Evolutionary conservation across 495 filamentous ascomycete species (phyloP), one percentile per base, ranked within the genome.

Genomic region (Penicillium pulvis): DNA sequence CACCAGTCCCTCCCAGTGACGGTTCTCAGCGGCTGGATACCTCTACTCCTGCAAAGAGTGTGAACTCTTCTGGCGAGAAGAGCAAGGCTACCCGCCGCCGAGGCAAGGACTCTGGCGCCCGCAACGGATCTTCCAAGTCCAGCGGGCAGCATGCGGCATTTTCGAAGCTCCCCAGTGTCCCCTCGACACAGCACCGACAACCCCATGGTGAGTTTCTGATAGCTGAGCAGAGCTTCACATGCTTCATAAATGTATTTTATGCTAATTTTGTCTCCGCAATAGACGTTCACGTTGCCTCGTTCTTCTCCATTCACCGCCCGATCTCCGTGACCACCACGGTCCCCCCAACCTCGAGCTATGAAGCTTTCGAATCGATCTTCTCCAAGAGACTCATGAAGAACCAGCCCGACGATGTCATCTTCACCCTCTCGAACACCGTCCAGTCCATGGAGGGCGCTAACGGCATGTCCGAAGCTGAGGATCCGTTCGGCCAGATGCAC

Each of bases 221-320:
- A 33, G 3, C 33, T 14, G 1, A 26, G 14, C 31, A 31, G 26
- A 6, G 9, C 14, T 17, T 44, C 3, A 9, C 35, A 4, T 19
- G 41, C 23, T 44, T 3, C 23, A 30, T 41, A 0, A 0, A 9
- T 28, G 8, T 7, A 24, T 28, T 26, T 31, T 30, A 42, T 20
- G 26, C 26, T 42, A 42, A 24, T 6, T 41, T 19, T 30, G 1
- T 16, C 12, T 11, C 3, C 33, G 17, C 28, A 50, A 56, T 35
- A 98, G 94, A 95, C 68, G 79, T 97, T 45, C 87, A 87, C 60
- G 79, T 96, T 31, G 92, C 93, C 7, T 88, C 88, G 50, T 98
- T 98, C 81, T 98, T 97, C 77, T 94, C 94, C 56, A 89, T 93
- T 59, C 92, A 98, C 78, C 85, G 94, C 52, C 94, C 94, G 5